phyloP scores from a whole-genome alignment of 495 filamentous ascomycete genomes.

The Aspergillus asperescens region DNA sequence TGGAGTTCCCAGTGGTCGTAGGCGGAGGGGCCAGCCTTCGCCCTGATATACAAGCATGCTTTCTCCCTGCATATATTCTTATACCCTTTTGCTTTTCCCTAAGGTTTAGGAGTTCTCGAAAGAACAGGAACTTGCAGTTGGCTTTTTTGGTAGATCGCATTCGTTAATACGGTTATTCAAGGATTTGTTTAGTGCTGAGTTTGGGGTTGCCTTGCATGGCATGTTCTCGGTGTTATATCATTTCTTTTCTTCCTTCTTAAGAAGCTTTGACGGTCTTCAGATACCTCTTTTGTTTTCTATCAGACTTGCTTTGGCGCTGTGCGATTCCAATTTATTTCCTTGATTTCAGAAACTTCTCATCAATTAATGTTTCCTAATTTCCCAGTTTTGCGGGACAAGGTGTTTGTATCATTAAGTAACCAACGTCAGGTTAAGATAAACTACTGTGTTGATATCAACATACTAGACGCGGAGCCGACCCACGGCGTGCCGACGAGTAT shows the following conservation, averaged over 20 bases:
- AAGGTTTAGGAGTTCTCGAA: conserved; percentile 1
- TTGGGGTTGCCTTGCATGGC: background rate
- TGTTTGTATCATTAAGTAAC: background rate
- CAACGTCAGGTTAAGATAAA: background rate
- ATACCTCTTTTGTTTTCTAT: conserved; percentile 2
- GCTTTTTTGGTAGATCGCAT: background rate
- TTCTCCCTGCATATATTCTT: conserved; percentile 6
- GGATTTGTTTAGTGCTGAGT: background rate
- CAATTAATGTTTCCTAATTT: background rate
- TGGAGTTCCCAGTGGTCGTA: conserved; percentile 24
- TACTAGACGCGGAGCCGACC: background rate
- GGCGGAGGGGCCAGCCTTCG: conserved; percentile 27
- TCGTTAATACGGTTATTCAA: background rate
- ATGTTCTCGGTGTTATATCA: too few relatives aligned
- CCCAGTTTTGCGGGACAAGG: too few relatives aligned
- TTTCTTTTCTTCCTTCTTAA: background rate
- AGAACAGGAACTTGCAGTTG: background rate
- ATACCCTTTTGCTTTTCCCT: conserved; percentile 11
- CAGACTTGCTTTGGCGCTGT: background rate
- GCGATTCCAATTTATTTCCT: background rate
- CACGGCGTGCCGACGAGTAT: too few relatives aligned
- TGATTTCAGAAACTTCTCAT: background rate
- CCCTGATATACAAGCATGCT: conserved; percentile 8
- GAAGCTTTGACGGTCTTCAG: background rate
- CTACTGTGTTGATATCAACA: background rate